phyloP scores from a whole-genome alignment of 192 early-diverging fungal species.

The Allomyces javanicus region DNA sequence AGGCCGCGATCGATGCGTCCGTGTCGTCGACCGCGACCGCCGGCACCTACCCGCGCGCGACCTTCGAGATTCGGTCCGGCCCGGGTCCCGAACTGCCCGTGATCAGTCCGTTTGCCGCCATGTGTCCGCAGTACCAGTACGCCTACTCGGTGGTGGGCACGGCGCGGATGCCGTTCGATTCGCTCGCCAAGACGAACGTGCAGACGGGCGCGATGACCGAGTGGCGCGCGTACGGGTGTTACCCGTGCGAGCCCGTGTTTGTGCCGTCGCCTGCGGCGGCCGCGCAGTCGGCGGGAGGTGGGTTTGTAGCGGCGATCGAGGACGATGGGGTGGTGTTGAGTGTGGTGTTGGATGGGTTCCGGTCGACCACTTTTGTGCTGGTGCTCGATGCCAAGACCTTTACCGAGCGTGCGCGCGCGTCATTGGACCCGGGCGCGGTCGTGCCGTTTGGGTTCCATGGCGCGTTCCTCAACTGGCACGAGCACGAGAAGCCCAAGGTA shows the following conservation, averaged over 20 bases:
- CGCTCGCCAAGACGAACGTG: constrained; percentile 5
- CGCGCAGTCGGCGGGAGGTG: background rate
- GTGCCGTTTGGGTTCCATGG: constrained; percentile 32
- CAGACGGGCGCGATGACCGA: constrained; percentile 5
- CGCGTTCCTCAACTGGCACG: constrained; percentile 2
- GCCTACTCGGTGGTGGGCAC: constrained; percentile 14
- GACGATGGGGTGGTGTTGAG: constrained; percentile 35
- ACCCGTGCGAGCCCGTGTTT: constrained; percentile 33
- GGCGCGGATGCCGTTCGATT: constrained; percentile 8
- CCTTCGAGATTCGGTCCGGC: background rate
- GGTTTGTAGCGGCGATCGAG: constrained; percentile 11
- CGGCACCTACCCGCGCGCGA: background rate
- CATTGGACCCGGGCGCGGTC: constrained; percentile 13
- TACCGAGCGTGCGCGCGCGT: constrained; percentile 23
- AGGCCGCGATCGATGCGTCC: background rate
- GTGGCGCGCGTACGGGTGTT: constrained; percentile 17
- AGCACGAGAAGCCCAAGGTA: too few species aligned
- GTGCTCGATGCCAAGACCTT: constrained; percentile 25
- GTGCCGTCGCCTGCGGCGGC: constrained; percentile 15
- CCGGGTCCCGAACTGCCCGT: constrained; percentile 9
- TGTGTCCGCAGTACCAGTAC: constrained; percentile 10
- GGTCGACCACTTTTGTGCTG: constrained; percentile 17
- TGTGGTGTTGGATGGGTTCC: constrained; percentile 20
- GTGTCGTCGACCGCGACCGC: background rate
- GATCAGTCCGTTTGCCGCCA: constrained; percentile 10